phyloP scores from a whole-genome alignment of 495 filamentous ascomycete genomes.

The Cercophora newfieldiana region DNA sequence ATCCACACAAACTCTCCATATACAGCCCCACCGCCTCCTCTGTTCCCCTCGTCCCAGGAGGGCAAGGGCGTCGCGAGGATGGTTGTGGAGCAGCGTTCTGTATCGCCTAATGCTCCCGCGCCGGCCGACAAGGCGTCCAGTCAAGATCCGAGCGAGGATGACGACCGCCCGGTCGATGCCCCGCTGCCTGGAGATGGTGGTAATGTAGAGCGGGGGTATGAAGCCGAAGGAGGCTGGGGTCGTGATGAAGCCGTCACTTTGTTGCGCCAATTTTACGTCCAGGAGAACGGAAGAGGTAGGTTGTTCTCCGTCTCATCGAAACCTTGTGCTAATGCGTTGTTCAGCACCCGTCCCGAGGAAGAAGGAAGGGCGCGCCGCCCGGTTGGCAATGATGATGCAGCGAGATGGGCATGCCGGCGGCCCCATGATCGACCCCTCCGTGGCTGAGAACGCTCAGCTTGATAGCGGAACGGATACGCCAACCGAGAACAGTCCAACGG shows the following conservation, averaged over 20 bases:
- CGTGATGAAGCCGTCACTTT: constrained; percentile 87
- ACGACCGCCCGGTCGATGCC: constrained; percentile 15
- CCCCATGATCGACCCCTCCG: constrained; percentile 21
- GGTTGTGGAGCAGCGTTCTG: constrained; percentile 25
- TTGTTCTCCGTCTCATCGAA: not conserved
- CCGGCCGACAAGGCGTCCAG: not conserved
- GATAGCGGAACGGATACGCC: constrained; percentile 7
- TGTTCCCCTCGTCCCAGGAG: constrained; percentile 30
- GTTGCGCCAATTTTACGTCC: constrained; percentile 90
- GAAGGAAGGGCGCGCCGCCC: constrained; percentile 53
- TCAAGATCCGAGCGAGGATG: constrained; percentile 15
- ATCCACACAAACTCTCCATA: constrained; percentile 71
- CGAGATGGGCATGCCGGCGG: constrained; percentile 34
- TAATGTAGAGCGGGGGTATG: constrained; percentile 68
- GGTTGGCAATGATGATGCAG: constrained; percentile 47
- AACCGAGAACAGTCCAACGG: not conserved
- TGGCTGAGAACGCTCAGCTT: not conserved
- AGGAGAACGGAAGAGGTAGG: constrained; percentile 87
- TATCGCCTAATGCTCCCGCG: constrained; percentile 17
- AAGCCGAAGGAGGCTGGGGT: constrained; percentile 78
- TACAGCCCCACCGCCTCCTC: constrained; percentile 27
- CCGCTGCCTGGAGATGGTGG: constrained; percentile 40
- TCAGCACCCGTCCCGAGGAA: constrained; percentile 53
- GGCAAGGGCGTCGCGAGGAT: constrained; percentile 34
- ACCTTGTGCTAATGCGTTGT: not conserved